These are phyloP conservation scores for Thalassiosira livingstoniorum DNA, from an alignment of 352 stramenopile genomes.

Conservation along the genomic window DNA sequence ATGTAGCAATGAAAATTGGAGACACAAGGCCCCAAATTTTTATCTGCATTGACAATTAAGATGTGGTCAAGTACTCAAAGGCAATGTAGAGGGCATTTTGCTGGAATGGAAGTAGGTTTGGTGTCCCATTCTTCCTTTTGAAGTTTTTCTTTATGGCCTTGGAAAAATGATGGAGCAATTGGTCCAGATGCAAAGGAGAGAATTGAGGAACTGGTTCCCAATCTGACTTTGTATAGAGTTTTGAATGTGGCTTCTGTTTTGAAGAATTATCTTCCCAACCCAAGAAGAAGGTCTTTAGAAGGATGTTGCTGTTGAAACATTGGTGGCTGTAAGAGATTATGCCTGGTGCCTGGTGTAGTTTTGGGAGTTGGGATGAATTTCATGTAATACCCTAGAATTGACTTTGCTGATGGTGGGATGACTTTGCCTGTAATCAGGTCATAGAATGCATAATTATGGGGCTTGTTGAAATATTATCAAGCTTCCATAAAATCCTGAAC, in stretches of 20 bases:
- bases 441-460: not conserved
- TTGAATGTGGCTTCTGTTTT: not conserved
- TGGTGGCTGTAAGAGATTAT: not conserved
- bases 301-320: not conserved
- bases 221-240: not conserved
- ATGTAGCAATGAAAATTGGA: not conserved
- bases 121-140: not conserved
- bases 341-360: not conserved
- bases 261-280: not conserved
- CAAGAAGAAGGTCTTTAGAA: not conserved
- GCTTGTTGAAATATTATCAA: not conserved
- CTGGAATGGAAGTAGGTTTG: not conserved
- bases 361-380: not conserved
- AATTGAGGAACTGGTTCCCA: not conserved
- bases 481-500: not conserved
- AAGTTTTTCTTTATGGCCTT: not conserved
- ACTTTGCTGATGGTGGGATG: not conserved
- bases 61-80: not conserved
- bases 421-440: not conserved
- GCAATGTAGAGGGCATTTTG: not conserved
- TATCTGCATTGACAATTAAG: not conserved
- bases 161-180: not conserved
- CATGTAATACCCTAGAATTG: not conserved
- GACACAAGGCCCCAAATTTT: not conserved
- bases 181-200: not conserved